Base-by-base conservation (phyloP, 208 protist genomes). In the Leishmania aethiopica region DNA sequence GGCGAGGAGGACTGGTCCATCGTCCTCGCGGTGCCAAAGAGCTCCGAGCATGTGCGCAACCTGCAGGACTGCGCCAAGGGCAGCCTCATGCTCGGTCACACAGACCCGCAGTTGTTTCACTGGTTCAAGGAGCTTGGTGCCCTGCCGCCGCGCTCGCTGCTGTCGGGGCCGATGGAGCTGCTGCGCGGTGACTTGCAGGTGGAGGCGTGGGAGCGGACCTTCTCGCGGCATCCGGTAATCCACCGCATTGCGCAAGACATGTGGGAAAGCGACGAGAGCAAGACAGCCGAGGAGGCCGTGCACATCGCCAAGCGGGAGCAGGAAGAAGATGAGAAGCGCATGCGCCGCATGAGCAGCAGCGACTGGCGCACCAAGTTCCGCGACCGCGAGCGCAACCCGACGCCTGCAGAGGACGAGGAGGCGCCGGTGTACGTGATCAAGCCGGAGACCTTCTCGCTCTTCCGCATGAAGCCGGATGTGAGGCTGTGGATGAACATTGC, bases 261-360 rank as follows among this genome's bases (percentile, higher is more conserved):
- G 94, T 97, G 94, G 93, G 91, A 90, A 57, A 90, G 86, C 17
- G 81, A 93, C 57, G 86, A 90, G 72, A 95, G 89, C 79, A 94
- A 95, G 81, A 93, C 92, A 35, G 78, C 84, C 37, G 93, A 91
- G 80, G 94, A 97, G 80, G 64, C 75, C n/a, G 92, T 94, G 47
- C 79, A 80, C 75, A 94, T 96, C 70, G 86, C 85, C n/a, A 82
- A 89, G 75, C 90, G 94, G 2, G 90, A 95, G 79, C 73, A 86
- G 49, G 94, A 96, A 76, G 94, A 97, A 78, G 94, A 97, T 76
- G 92, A 94, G 66, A 94, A 93, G 85, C 94, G 94, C 60, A 97
- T 97, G 94, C 91, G 90, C 25, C 94, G 94, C 74, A 96, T 97
- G 92, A 96, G 91, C 83, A 96, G 90, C 89, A 96, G 91, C 64